Conservation (phyloP, 2,329 filamentous ascomycete genomes). For the Neurospora sp. region DNA sequence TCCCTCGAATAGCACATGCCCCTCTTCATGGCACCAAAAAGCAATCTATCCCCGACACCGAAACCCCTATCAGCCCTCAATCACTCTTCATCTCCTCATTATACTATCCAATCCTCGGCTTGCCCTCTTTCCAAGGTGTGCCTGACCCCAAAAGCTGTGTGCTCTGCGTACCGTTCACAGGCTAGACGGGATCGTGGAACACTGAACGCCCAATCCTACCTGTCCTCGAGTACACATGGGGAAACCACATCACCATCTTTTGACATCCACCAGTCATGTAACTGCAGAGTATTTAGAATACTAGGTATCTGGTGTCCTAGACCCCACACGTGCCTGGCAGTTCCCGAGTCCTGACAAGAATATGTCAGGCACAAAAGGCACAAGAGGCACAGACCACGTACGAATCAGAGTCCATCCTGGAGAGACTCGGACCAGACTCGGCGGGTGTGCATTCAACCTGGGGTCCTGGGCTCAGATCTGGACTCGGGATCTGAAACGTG, state of each 20-base stretch:
- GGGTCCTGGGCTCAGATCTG: background rate
- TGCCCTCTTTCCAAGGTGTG: background rate
- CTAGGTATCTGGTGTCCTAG: background rate
- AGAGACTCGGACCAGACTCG: background rate
- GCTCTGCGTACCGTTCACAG: background rate
- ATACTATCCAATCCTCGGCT: background rate
- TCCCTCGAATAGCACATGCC: background rate
- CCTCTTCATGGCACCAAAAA: background rate
- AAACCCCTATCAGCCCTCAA: background rate
- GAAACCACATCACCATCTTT: no score
- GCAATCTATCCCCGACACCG: background rate
- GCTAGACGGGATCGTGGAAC: background rate
- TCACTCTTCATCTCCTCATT: background rate
- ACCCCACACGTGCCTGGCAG: background rate
- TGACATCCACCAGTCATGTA: no score
- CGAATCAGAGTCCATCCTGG: background rate
- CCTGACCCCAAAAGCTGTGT: background rate
- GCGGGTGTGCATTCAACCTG: background rate
- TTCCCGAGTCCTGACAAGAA: background rate
- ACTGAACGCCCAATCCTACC: background rate
- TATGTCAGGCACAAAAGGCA: background rate
- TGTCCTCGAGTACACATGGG: no score
- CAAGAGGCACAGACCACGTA: background rate
- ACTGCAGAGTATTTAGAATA: background rate
- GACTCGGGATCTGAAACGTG: background rate